These are phyloP conservation scores for Fraxinus anomala DNA, from an alignment of 257 asterid genomes.

Conservation along the genomic window DNA sequence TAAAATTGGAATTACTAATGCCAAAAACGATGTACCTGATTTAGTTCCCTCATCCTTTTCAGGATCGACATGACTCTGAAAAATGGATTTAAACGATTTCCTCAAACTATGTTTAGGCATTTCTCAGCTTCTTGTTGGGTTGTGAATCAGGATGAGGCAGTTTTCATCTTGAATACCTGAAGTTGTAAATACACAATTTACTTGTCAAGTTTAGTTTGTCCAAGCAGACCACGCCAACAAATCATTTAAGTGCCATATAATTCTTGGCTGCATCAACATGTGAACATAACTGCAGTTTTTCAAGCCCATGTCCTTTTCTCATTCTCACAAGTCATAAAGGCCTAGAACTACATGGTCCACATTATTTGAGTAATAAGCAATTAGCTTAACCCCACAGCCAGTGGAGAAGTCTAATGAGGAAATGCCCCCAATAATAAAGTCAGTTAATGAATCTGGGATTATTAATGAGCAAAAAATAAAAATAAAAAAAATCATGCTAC, in stretches of 20 bases:
- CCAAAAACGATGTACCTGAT: conserved; percentile 47
- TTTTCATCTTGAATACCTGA: conserved; percentile 23
- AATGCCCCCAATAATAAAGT: background rate
- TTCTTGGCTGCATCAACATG: background rate
- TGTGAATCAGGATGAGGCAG: conserved; percentile 16
- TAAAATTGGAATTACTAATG: conserved; percentile 8
- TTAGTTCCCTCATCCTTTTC: conserved; percentile 54
- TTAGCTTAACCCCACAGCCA: background rate
- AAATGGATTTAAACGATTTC: conserved; percentile 50
- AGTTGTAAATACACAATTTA: background rate
- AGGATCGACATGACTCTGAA: conserved; percentile 54
- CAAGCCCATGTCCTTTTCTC: background rate
- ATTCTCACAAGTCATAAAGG: background rate
- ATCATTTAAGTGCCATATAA: background rate
- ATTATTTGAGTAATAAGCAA: background rate
- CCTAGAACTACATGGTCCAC: background rate
- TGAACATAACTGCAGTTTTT: background rate
- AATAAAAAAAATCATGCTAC: too few relatives aligned
- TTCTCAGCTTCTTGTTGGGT: conserved; percentile 31
- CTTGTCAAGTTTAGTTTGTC: background rate
- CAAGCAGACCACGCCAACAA: background rate
- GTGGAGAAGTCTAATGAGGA: background rate
- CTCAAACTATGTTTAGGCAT: conserved; percentile 67
- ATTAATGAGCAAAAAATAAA: too few relatives aligned
- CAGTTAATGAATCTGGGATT: background rate